A percentile compares a stretch with the other conserved stretches of the same genome.
Evolutionary conservation across 1,139 yeast genomes (phyloP).

Genomic region (Insectozyma bohioensis): DNA sequence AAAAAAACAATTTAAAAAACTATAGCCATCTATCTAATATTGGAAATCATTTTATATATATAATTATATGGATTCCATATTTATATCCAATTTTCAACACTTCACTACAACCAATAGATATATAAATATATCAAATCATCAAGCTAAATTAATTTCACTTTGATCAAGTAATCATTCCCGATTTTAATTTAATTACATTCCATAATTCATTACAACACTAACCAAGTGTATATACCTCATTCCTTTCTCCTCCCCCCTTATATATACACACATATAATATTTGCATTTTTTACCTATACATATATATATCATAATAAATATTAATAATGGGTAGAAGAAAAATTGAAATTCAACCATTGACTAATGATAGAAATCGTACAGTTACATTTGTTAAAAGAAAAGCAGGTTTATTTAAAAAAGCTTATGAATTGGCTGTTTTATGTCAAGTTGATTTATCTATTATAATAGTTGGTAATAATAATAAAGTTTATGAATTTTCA

Average conservation of each 20-base stretch:
- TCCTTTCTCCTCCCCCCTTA: constrained; percentile 1
- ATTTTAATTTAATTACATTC: no score
- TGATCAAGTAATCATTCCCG: no score
- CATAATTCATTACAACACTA: background rate
- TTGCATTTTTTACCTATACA: background rate
- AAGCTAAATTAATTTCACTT: no score
- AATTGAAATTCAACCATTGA: constrained; percentile 87
- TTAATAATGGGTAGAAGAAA: constrained; percentile 88
- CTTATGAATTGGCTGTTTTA: constrained; percentile 87
- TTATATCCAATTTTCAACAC: no score
- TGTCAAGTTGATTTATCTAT: constrained; percentile 95
- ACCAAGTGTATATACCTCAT: background rate
- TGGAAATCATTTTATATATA: no score
- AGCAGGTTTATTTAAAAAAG: constrained; percentile 94
- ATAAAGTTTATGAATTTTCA: constrained; percentile 77
- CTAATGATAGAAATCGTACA: constrained; percentile 85
- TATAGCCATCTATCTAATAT: no score
- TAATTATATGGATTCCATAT: no score
- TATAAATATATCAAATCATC: no score
- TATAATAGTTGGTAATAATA: constrained; percentile 82
- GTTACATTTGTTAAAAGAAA: constrained; percentile 92
- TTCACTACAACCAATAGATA: no score
- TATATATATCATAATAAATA: no score
- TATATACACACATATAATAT: background rate
- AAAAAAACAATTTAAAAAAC: no score